phyloP scores from a whole-genome alignment of 306 rosid genomes.

The Delonix regia region DNA sequence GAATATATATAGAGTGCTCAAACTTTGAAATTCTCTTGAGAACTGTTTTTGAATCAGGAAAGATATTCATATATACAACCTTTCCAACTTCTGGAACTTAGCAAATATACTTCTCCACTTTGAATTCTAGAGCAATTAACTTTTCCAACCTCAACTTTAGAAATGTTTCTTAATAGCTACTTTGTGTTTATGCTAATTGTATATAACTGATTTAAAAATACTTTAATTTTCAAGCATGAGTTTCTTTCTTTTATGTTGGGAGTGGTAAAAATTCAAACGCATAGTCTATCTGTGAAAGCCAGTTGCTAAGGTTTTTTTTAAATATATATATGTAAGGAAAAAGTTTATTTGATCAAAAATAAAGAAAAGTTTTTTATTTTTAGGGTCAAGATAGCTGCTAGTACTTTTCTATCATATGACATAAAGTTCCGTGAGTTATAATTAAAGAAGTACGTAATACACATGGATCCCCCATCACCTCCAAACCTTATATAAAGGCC shows the following conservation, averaged over 20 bases:
- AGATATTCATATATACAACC: background rate
- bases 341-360: too few species aligned
- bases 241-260: too few species aligned
- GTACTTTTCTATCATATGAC: background rate
- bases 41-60: background rate
- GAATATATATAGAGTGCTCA: background rate
- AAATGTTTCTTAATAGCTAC: background rate
- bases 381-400: background rate
- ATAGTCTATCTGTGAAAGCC: too few species aligned
- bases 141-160: background rate
- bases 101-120: background rate
- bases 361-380: too few species aligned
- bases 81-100: background rate
- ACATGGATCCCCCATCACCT: slow-evolving; percentile 10
- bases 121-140: background rate
- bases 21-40: background rate
- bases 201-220: too few species aligned
- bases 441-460: background rate
- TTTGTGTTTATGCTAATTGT: background rate
- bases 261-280: too few species aligned
- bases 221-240: too few species aligned
- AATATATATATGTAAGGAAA: too few species aligned
- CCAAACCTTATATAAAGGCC: slow-evolving; percentile 38
- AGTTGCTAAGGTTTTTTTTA: too few species aligned
- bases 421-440: background rate